Base-by-base conservation (phyloP, 2,329 filamentous ascomycete species). In the Emergomyces pasteurianus region DNA sequence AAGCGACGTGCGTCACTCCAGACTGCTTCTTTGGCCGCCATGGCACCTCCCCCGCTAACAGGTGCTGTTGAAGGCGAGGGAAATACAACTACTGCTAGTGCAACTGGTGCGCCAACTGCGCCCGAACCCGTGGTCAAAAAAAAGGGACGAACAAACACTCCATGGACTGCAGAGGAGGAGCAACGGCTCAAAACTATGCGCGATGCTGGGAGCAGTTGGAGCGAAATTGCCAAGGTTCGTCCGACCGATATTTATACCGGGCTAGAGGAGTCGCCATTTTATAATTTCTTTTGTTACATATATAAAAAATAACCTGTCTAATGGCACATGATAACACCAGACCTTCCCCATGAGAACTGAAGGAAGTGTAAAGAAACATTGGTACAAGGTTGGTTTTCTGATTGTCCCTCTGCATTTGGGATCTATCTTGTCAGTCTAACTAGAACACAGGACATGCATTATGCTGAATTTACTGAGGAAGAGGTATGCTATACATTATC, bases 321-420 rank as follows among this genome's bases (percentile, higher is more conserved):
- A 54, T 58, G 10, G 21, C 42, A 26, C 42, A 18, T 18, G 46
- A 42, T 61, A 23, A n/a, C 52, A 54, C 53, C 66, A 95, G 89
- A 92, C 89, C 2, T 99, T 99, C 72, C 92, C 94, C 12, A 86
- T 85, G 28, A 83, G 94, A 69, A 99, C 94, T 49, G 94, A 99
- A 77, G 94, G 94, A 8, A 96, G 92, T 70, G 94, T 99, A 26
- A 99, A 97, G 81, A 99, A 97, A 78, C 94, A 99, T 74, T 99
- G 94, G 92, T 97, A 99, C 77, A 97, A 97, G 83, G 90, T 90
- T 79, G 60, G 77, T 65, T 49, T 28, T 54, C 43, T 74, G 62
- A 53, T 60, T 54, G 34, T 23, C 10, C 31, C 31, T 38, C 10
- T 58, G 36, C 10, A n/a, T 16, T 18, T 34, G 12, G 21, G 28